A percentile compares a stretch with the other conserved stretches of the same genome.
Evolutionary conservation across 192 early-diverging fungal genomes (phyloP).

Genomic region (Coemansia sp.): DNA sequence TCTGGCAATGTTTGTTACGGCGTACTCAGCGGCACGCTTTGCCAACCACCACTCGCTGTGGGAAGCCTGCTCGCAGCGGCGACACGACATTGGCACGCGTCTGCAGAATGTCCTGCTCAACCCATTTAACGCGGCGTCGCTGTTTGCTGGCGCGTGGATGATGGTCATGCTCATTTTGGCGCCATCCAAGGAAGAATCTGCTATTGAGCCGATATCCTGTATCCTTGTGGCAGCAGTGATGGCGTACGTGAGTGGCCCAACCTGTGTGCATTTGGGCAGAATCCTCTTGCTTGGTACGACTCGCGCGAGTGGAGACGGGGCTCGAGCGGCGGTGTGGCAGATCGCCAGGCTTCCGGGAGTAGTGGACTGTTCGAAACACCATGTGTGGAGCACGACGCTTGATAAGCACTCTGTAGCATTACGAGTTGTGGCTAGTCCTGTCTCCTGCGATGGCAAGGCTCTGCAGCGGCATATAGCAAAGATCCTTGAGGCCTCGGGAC

Average conservation of each 20-base stretch:
- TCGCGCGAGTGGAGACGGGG: background rate
- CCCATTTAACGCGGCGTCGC: slow-evolving; percentile 38
- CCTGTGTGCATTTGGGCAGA: slow-evolving; percentile 33
- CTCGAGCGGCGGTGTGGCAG: slow-evolving; percentile 15
- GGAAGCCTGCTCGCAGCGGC: slow-evolving; percentile 20
- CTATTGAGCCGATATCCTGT: slow-evolving; percentile 44
- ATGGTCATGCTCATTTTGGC: slow-evolving; percentile 17
- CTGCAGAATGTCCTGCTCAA: slow-evolving; percentile 37
- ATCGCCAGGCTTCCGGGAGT: slow-evolving; percentile 33
- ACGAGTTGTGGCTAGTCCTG: slow-evolving; percentile 19
- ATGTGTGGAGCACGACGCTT: slow-evolving; percentile 31
- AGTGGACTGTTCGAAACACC: slow-evolving; percentile 16
- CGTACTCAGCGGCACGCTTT: slow-evolving; percentile 29
- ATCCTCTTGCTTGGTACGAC: slow-evolving; percentile 27
- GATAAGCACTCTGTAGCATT: slow-evolving; percentile 15
- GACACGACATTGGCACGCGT: slow-evolving; percentile 7
- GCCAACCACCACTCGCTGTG: slow-evolving; percentile 40
- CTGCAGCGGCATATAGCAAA: slow-evolving; percentile 20
- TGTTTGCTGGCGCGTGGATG: slow-evolving; percentile 39
- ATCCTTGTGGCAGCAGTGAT: slow-evolving; percentile 27
- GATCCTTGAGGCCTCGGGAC: slow-evolving; percentile 15
- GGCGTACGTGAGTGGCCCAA: slow-evolving; percentile 30
- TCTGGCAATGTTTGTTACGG: slow-evolving; percentile 16
- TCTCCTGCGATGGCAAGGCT: background rate
- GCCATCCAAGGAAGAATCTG: slow-evolving; percentile 25